Percentiles rank a stretch among this genome's conserved stretches.
phyloP scores from a whole-genome alignment of 306 rosid genomes.

The Arachis stenosperma region DNA sequence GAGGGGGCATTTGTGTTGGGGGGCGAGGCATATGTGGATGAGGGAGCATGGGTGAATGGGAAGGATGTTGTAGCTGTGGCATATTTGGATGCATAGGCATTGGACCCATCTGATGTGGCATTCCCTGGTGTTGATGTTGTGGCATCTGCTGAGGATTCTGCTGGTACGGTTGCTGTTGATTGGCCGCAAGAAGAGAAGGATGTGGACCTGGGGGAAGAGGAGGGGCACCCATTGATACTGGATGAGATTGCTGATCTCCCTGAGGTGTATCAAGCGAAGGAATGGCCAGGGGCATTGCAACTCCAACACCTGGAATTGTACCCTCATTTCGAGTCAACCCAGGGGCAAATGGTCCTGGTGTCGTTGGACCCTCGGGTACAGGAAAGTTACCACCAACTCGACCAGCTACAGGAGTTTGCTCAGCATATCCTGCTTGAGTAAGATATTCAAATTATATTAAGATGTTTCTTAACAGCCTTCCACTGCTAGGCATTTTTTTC shows the following conservation, averaged over 20 bases:
- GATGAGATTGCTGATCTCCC: constrained; percentile 86
- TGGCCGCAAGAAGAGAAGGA: constrained; percentile 86
- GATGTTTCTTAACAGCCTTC: constrained; percentile 23
- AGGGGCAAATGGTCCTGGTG: constrained; percentile 88
- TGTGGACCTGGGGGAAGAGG: constrained; percentile 99
- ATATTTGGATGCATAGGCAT: constrained; percentile 79
- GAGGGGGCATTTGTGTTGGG: constrained; percentile 76
- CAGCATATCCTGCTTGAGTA: constrained; percentile 73
- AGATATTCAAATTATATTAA: constrained; percentile 33
- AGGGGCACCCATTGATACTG: constrained; percentile 83
- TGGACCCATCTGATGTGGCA: constrained; percentile 76
- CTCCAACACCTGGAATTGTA: constrained; percentile 96
- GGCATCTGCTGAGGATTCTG: constrained; percentile 88
- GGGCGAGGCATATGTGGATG: constrained; percentile 90
- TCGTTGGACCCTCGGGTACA: constrained; percentile 78
- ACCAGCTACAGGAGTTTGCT: constrained; percentile 77
- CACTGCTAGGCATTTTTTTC: not conserved
- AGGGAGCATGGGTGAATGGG: constrained; percentile 86
- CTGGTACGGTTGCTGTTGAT: constrained; percentile 86
- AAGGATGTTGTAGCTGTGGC: constrained; percentile 83
- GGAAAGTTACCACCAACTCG: constrained; percentile 71
- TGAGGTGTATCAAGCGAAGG: constrained; percentile 72
- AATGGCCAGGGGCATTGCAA: constrained; percentile 84
- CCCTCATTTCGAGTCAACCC: constrained; percentile 94
- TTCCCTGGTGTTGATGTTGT: constrained; percentile 79